Evolutionary conservation across 169 alveolate species (phyloP).

Genomic region (Miamiensis avidus): DNA sequence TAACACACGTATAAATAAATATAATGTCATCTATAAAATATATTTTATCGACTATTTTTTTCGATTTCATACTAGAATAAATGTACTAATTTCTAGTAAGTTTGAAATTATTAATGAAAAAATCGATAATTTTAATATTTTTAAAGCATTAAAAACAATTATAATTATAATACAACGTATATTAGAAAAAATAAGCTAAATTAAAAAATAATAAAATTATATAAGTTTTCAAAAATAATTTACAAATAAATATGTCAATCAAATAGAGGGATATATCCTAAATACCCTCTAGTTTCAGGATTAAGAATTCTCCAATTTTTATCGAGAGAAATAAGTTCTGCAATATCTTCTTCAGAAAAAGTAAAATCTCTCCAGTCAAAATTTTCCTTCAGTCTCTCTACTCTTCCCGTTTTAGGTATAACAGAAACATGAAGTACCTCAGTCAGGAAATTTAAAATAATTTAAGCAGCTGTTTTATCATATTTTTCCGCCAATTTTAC

Average conservation of each 20-base stretch:
- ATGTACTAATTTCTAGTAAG: no score
- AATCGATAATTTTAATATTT: no score
- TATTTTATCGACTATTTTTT: no score
- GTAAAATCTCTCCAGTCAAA: slow-evolving; percentile 38
- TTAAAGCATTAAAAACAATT: background rate
- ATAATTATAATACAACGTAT: background rate
- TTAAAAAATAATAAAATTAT: background rate
- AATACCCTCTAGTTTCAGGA: slow-evolving; percentile 16
- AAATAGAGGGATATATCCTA: slow-evolving; percentile 5
- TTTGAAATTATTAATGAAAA: no score
- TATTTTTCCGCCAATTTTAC: slow-evolving; percentile 41
- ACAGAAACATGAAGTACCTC: slow-evolving; percentile 35
- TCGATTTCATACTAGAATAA: no score
- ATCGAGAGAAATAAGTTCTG: slow-evolving; percentile 24
- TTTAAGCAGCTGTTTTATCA: slow-evolving; percentile 42
- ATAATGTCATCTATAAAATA: no score
- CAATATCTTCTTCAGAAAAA: slow-evolving; percentile 48
- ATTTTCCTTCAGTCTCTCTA: slow-evolving; percentile 56
- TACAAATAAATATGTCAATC: slow-evolving; percentile 1
- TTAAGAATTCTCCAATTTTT: slow-evolving; percentile 25
- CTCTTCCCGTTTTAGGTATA: slow-evolving; percentile 52
- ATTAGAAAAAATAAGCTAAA: no score
- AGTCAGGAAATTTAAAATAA: slow-evolving; percentile 50
- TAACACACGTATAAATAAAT: no score
- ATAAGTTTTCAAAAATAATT: background rate